phyloP scores from a whole-genome alignment of 257 asterid genomes.

The Nicotiana tabacum region DNA sequence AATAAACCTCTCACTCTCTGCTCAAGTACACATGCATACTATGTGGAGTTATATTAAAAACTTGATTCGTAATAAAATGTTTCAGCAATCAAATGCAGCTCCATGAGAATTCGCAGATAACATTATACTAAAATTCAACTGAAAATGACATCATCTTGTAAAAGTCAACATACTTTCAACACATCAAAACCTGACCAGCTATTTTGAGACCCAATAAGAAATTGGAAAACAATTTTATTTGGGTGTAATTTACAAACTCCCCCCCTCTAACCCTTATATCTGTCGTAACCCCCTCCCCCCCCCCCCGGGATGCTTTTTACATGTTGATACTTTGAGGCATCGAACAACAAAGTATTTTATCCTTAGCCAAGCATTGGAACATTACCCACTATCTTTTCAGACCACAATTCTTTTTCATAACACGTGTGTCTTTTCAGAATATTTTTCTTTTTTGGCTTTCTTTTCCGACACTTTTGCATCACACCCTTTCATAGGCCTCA shows the following conservation, averaged over 20 bases:
- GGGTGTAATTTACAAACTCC: not conserved
- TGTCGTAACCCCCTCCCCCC: no score
- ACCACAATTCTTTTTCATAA: no score
- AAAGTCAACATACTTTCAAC: not conserved
- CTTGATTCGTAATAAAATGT: not conserved
- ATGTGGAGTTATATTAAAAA: not conserved
- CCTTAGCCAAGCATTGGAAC: no score
- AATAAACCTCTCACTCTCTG: not conserved
- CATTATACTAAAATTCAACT: not conserved
- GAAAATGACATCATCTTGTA: not conserved
- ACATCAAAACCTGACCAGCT: slow-evolving; percentile 1
- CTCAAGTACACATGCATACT: not conserved
- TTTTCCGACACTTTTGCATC: no score
- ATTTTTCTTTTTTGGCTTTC: no score
- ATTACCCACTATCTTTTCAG: no score
- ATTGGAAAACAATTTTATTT: not conserved
- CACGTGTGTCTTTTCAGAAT: no score
- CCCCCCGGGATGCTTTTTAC: no score
- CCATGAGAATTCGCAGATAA: not conserved
- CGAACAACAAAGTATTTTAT: no score
- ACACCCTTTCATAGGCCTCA: no score
- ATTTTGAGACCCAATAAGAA: not conserved
- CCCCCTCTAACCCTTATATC: no score
- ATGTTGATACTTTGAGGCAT: no score
- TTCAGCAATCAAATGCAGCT: not conserved